Percentiles rank a stretch among this genome's conserved stretches.
phyloP scores from a whole-genome alignment of 1,139 yeast species.

The Sugiyamaella xylanicola region DNA sequence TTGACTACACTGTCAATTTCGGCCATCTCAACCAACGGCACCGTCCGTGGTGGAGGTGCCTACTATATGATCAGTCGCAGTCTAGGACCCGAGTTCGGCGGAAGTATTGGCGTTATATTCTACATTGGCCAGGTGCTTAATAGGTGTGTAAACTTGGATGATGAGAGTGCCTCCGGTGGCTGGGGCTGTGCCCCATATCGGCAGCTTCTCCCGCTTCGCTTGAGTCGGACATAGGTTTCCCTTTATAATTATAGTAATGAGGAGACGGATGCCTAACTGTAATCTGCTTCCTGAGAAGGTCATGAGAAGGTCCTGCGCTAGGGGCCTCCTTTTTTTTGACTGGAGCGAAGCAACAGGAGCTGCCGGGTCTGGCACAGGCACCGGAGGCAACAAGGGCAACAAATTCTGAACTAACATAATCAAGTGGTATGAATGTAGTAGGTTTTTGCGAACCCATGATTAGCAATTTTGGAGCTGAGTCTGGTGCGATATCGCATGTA shows the following conservation, averaged over 20 bases:
- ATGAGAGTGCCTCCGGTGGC: neutral
- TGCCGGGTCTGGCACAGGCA: neutral
- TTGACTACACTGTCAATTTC: constrained; percentile 73
- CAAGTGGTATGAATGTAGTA: constrained; percentile 66
- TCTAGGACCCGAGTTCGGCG: constrained; percentile 82
- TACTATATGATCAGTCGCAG: constrained; percentile 80
- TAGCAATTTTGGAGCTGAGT: constrained; percentile 58
- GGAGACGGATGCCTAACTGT: no score
- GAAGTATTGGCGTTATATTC: constrained; percentile 78
- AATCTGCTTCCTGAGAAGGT: no score
- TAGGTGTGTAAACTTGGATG: constrained; percentile 42
- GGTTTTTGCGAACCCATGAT: constrained; percentile 77
- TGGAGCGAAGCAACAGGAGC: neutral
- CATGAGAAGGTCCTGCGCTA: no score
- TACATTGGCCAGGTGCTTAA: constrained; percentile 77
- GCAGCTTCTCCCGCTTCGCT: neutral
- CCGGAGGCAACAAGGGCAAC: neutral
- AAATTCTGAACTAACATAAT: constrained; percentile 5
- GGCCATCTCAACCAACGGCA: constrained; percentile 82
- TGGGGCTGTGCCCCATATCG: neutral
- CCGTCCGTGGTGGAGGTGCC: constrained; percentile 84
- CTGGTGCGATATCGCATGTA: constrained; percentile 58
- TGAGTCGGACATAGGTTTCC: no score
- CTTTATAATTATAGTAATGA: no score
- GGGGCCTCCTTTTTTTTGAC: no score